Conservation (phyloP, 352 stramenopile genomes). For the Globisporangium carolinianum region DNA sequence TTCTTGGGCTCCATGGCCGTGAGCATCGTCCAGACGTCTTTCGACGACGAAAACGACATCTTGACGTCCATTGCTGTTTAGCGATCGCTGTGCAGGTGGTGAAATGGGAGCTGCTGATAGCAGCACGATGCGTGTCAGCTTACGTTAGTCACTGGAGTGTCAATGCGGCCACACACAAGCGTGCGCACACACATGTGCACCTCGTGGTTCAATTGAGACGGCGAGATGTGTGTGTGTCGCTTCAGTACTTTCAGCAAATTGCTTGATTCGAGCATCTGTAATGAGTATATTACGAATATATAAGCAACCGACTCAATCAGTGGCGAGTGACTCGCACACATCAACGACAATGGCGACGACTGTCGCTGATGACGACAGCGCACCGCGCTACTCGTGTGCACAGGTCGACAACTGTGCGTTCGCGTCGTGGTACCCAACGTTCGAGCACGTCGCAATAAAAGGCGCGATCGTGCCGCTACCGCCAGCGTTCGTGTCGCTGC, state of each 20-base stretch:
- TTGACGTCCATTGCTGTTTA: conserved; percentile 6
- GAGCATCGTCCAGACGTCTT: conserved; percentile 71
- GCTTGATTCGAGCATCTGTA: neutral
- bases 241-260: conserved; percentile 1
- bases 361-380: neutral
- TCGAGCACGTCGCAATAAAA: conserved; percentile 61
- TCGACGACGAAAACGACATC: conserved; percentile 26
- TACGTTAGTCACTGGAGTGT: neutral
- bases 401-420: conserved; percentile 84
- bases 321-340: neutral
- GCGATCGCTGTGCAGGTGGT: neutral
- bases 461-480: conserved; percentile 46
- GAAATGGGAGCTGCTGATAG: no score
- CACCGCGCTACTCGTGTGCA: conserved; percentile 43
- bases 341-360: neutral
- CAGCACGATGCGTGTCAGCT: no score
- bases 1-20: conserved; percentile 41
- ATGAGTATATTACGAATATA: neutral
- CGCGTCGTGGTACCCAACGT: conserved; percentile 52
- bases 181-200: neutral
- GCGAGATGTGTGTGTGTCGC: conserved; percentile 2
- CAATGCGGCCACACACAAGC: neutral
- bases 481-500: conserved; percentile 40
- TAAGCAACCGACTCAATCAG: neutral
- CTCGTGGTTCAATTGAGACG: conserved; percentile 6